Percentiles rank a stretch among this genome's conserved stretches.
phyloP scores from a whole-genome alignment of 176 grass and related monocot species.

The Triticum monococcum region DNA sequence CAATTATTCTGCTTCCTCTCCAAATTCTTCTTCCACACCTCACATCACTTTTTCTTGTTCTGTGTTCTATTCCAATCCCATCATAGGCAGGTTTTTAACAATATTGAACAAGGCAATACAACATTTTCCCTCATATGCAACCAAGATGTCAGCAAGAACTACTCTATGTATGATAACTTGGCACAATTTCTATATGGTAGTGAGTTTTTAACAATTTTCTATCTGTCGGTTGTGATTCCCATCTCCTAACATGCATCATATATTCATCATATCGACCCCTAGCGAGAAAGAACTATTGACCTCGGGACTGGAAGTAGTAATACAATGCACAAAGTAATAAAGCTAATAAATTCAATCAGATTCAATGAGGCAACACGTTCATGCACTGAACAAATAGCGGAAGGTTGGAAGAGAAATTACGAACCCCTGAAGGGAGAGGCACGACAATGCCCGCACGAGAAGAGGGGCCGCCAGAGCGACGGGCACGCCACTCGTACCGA shows the following conservation, averaged over 20 bases:
- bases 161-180: background rate
- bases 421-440: constrained; percentile 82
- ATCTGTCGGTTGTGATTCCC: background rate
- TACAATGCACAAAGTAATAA: background rate
- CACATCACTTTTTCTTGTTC: background rate
- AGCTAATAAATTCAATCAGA: background rate
- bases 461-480: constrained; percentile 18
- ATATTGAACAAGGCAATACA: background rate
- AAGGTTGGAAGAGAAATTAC: constrained; percentile 26
- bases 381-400: background rate
- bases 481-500: constrained; percentile 76
- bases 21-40: background rate
- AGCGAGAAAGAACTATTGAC: too few relatives aligned
- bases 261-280: background rate
- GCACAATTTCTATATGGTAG: background rate
- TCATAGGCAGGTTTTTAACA: background rate
- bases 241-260: background rate
- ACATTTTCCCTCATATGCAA: background rate
- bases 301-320: background rate
- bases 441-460: constrained; percentile 70
- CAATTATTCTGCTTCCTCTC: background rate
- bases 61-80: background rate
- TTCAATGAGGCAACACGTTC: background rate
- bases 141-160: background rate
- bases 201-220: too few relatives aligned